Base-by-base conservation (phyloP, 139 green algal species). In the Coelastrella sp. region DNA sequence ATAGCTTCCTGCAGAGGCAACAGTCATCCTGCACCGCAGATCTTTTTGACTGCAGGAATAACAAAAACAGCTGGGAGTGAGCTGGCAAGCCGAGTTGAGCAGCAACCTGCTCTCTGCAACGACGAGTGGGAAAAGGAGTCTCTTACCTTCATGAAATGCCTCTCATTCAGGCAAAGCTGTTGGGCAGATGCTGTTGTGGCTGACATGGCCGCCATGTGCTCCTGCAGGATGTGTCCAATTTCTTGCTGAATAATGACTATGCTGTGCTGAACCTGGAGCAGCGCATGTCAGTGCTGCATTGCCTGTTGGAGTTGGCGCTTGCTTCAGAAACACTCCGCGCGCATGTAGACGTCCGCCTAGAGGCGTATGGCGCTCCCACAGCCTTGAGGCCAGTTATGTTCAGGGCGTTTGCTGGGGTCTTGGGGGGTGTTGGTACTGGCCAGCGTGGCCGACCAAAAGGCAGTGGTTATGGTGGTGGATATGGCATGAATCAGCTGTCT, bases 231-330 rank as follows among this genome's bases (percentile, higher is more conserved):
- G 84, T 89, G 3, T 90, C 90, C 0, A 56, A 89, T 65, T 25
- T 85, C 73, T 85, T 95, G 35, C 86, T 93, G 61, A 88, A 72
- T 0, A 74, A 90, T 24, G 96, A 98, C 89, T 98, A 96, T 85
- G 27, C 92, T 7, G 90, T 95, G 58, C 89, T 98, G 61, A 27
- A 56, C 3, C 22, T 93, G 0, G 59, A 80, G 9, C 84, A 94
- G 84, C 95, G 96, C 60, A 78, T 98, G 35, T 76, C 90, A 19
- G 90, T 98, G 70, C 93, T 98, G 87, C 79, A 74, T 4, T 92
- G 81, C 24, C 93, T 98, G 58, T 57, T 94, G 17, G 88, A 94
- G 15, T 78, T 97, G 27, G 95, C 93, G 11, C 90, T 98, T n/a
- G 82, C 84, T 6, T 93, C 89, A 1, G 95, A 98, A 35, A 76